Percentiles rank a stretch among this genome's conserved stretches.
phyloP scores from a whole-genome alignment of 1,284 basidiomycete species.

The Neonothopanus nambi region DNA sequence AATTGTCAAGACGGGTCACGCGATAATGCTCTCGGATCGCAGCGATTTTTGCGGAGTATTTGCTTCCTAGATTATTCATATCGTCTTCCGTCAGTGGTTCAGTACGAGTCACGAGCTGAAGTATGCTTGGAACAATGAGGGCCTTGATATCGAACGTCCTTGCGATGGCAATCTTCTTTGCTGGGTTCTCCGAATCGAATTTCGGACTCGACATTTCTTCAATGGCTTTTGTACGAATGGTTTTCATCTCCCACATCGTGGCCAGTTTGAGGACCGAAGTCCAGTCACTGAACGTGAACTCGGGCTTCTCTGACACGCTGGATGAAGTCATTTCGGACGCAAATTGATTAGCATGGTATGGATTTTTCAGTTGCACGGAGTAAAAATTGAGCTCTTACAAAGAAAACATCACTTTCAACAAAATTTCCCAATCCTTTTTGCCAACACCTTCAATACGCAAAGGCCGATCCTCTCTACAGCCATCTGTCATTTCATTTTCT shows the following conservation, averaged over 20 bases:
- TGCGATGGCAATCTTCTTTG: slow-evolving; percentile 21
- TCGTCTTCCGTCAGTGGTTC: slow-evolving; percentile 23
- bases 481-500: no score
- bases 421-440: no score
- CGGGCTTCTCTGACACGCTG: not conserved
- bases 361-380: not conserved
- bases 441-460: no score
- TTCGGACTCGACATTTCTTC: slow-evolving; percentile 24
- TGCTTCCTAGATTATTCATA: slow-evolving; percentile 21
- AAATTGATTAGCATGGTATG: not conserved
- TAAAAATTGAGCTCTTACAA: not conserved
- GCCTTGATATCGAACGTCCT: slow-evolving; percentile 20
- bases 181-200: slow-evolving; percentile 23
- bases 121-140: slow-evolving; percentile 25
- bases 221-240: slow-evolving; percentile 23
- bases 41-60: slow-evolving; percentile 23
- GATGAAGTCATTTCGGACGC: no score
- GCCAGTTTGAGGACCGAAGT: slow-evolving; percentile 10
- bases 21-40: slow-evolving; percentile 26
- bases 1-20: no score
- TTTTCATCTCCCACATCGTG: slow-evolving; percentile 14
- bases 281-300: slow-evolving; percentile 1
- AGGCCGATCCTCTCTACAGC: no score
- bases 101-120: slow-evolving; percentile 20
- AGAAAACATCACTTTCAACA: no score